Conservation (phyloP, 2,329 filamentous ascomycete species). For the Fusarium staphyleae region DNA sequence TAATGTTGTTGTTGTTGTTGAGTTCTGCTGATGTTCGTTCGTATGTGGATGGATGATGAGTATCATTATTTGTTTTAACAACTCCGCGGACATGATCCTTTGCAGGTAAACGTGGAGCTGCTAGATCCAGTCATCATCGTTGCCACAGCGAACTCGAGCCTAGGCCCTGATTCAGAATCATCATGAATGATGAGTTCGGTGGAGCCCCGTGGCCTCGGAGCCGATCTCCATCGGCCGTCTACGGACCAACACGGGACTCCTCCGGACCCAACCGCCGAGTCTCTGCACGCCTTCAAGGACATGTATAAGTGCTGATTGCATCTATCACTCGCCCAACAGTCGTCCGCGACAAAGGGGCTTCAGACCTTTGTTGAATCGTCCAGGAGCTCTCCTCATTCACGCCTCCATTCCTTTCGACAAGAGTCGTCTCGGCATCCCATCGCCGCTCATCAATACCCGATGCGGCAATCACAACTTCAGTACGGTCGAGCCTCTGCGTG, state of each 20-base stretch:
- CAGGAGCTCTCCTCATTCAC: not conserved
- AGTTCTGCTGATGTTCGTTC: not conserved
- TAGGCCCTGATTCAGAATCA: not conserved
- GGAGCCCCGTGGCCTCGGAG: slow-evolving; percentile 12
- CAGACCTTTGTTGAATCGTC: slow-evolving; percentile 3
- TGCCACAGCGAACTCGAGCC: slow-evolving; percentile 16
- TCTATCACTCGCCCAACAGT: not conserved
- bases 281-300: not conserved
- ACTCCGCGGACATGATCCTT: no score
- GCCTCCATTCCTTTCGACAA: slow-evolving; percentile 2
- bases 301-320: no score
- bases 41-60: no score
- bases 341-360: not conserved
- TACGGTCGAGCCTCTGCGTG: slow-evolving; percentile 2
- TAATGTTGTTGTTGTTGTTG: not conserved
- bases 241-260: slow-evolving; percentile 2
- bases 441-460: slow-evolving; percentile 12
- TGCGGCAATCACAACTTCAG: slow-evolving; percentile 4
- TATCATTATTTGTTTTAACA: no score
- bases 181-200: not conserved
- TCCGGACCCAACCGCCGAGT: not conserved
- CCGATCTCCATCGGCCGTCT: slow-evolving; percentile 12
- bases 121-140: not conserved
- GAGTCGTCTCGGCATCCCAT: slow-evolving; percentile 12
- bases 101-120: not conserved